Evolutionary conservation across 2,329 filamentous ascomycete species (phyloP).

Genomic region (Teratosphaeria gauchensis): DNA sequence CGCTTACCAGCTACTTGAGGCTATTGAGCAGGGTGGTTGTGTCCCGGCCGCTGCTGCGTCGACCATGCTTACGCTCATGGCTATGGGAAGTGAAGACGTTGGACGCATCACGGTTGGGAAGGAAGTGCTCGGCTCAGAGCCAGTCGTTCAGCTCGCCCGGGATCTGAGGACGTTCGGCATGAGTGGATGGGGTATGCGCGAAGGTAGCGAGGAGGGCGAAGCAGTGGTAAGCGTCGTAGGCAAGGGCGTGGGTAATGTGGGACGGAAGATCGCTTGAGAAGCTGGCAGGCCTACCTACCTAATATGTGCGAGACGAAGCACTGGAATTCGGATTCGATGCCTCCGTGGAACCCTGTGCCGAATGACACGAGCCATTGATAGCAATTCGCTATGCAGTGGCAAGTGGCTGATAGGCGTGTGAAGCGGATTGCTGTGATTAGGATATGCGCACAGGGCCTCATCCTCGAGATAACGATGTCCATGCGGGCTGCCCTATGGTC

Average conservation of each 20-base stretch:
- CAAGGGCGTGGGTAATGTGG: slow-evolving; percentile 86
- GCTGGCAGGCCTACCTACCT: too few relatives aligned
- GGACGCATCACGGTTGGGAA: slow-evolving; percentile 73
- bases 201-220: slow-evolving; percentile 53
- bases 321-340: too few relatives aligned
- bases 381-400: too few relatives aligned
- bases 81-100: slow-evolving; percentile 95
- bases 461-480: too few relatives aligned
- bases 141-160: slow-evolving; percentile 67
- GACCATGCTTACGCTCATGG: slow-evolving; percentile 81
- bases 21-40: slow-evolving; percentile 73
- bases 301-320: too few relatives aligned
- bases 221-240: slow-evolving; percentile 87
- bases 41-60: slow-evolving; percentile 61
- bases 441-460: too few relatives aligned
- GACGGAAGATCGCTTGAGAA: slow-evolving; percentile 64
- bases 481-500: too few relatives aligned
- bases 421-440: too few relatives aligned
- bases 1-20: slow-evolving; percentile 80
- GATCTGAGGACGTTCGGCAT: slow-evolving; percentile 84
- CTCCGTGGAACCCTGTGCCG: too few relatives aligned
- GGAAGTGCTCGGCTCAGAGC: slow-evolving; percentile 72
- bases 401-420: too few relatives aligned
- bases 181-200: slow-evolving; percentile 81
- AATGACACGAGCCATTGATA: too few relatives aligned